Conservation (phyloP, 768 basidiomycete species). For the Sistotremastrum niveocremeum region DNA sequence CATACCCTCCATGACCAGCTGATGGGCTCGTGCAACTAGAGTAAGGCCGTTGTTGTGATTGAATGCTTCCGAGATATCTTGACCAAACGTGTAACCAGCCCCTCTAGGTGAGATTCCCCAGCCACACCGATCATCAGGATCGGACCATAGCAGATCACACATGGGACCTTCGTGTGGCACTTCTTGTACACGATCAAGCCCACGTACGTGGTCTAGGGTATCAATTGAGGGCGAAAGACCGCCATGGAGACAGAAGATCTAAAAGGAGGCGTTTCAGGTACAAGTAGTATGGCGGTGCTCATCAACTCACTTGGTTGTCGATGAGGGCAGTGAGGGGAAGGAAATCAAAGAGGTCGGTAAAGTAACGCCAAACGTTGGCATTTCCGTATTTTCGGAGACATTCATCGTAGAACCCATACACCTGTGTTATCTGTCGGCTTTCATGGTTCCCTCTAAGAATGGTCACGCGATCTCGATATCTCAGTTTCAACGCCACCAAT, state of each 20-base stretch:
- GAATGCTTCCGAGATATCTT: constrained; percentile 98
- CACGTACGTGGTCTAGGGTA: constrained; percentile 97
- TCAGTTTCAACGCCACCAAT: constrained; percentile 91
- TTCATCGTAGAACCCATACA: constrained; percentile 99
- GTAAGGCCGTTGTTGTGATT: constrained; percentile 99
- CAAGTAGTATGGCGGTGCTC: constrained; percentile 1
- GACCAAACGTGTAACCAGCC: constrained; percentile 97
- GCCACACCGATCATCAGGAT: constrained; percentile 97
- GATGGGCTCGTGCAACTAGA: constrained; percentile 86
- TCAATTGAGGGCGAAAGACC: constrained; percentile 98
- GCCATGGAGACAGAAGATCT: constrained; percentile 99
- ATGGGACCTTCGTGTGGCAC: constrained; percentile 99
- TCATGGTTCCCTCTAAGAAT: constrained; percentile 98
- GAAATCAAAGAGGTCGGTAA: constrained; percentile 97
- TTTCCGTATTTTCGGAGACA: constrained; percentile 99
- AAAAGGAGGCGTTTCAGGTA: constrained; percentile 1
- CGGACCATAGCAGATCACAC: constrained; percentile 99
- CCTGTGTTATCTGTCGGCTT: constrained; percentile 98
- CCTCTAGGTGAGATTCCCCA: constrained; percentile 99
- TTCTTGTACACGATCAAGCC: constrained; percentile 97
- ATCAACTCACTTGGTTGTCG: constrained; percentile 85
- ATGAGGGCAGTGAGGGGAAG: constrained; percentile 94
- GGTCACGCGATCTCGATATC: constrained; percentile 96
- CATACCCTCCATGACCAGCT: constrained; percentile 93
- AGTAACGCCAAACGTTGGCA: constrained; percentile 99